Evolutionary conservation across 2,329 filamentous ascomycete genomes (phyloP), one percentile per base, ranked within the genome.

Genomic region (Coleophoma cylindrospora): DNA sequence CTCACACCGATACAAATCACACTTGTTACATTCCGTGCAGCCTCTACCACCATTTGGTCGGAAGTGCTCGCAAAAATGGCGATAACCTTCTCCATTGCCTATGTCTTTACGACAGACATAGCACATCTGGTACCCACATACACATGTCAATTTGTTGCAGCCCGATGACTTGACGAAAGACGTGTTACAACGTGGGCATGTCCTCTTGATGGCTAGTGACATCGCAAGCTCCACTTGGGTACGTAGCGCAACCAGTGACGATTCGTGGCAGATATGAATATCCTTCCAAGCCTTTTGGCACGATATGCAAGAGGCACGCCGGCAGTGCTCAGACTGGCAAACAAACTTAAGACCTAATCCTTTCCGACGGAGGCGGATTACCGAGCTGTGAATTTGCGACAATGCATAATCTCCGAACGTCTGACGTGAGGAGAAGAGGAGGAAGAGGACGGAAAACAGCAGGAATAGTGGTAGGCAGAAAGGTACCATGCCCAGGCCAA

Each of bases 81-180:
- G 78, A 68, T 99, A 97, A 1, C 92, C 91, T 65, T 91, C 86
- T 3, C 72, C 70, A 45, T 80, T 73, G 50, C 75, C 73, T 43
- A 86, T 81, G 61, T 89, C 84, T 58, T 86, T 86, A 38, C 94
- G 88, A 68, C 94, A 99, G 43, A 97, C 83, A 64, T 99, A 99
- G 68, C 94, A 99, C 92, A 97, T 97, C 60, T 88, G 87, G 70
- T 97, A 97, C 9, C 94, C 94, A 69, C 94, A 99, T 14, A 91
- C 84, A 65, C 94, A 97, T 6, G 90, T 92, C 38, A 99, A 78
- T 71, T 97, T 97, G 74, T 99, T 99, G 78, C 94, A 99, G 61
- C 94, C 94, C 22, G 86, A 84, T 7, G 84, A 86, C 68, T 97
- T 97, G 70, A 99, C 89, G 66, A 97, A 97, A 14, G 86, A 89